Evolutionary conservation across 176 grass and related monocot species (phyloP).

Genomic region (Aegilops tauschii): DNA sequence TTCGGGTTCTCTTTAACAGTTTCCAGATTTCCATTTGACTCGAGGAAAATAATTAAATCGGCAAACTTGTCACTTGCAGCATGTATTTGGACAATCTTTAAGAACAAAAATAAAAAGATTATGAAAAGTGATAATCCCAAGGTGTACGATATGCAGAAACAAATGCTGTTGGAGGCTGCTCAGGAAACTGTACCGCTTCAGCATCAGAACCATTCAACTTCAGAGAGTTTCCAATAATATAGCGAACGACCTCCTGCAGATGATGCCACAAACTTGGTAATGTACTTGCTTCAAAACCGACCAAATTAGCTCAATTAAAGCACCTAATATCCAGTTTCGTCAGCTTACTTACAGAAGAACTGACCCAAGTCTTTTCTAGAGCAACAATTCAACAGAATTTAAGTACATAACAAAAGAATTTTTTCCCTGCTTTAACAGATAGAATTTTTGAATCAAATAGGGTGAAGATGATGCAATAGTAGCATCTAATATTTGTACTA

Average conservation of each 20-base stretch:
- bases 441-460: neutral
- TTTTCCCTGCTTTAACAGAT: too few species aligned
- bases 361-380: too few species aligned
- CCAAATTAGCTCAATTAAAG: neutral
- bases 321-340: too few species aligned
- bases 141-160: neutral
- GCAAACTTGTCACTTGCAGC: conserved; percentile 66
- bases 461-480: neutral
- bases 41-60: conserved; percentile 54
- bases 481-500: too few species aligned
- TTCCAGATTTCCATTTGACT: conserved; percentile 49
- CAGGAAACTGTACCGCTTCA: conserved; percentile 56
- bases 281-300: neutral
- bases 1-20: conserved; percentile 55
- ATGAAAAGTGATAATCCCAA: conserved; percentile 12
- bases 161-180: neutral
- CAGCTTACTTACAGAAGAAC: too few species aligned
- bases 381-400: too few species aligned
- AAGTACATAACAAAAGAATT: too few species aligned
- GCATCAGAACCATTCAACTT: conserved; percentile 81
- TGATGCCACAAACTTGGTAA: conserved; percentile 4
- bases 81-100: conserved; percentile 71
- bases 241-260: conserved; percentile 64
- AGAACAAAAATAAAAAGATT: neutral
- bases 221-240: conserved; percentile 79